Evolutionary conservation across 768 basidiomycete species (phyloP).

Genomic region (Trametes coccinea): DNA sequence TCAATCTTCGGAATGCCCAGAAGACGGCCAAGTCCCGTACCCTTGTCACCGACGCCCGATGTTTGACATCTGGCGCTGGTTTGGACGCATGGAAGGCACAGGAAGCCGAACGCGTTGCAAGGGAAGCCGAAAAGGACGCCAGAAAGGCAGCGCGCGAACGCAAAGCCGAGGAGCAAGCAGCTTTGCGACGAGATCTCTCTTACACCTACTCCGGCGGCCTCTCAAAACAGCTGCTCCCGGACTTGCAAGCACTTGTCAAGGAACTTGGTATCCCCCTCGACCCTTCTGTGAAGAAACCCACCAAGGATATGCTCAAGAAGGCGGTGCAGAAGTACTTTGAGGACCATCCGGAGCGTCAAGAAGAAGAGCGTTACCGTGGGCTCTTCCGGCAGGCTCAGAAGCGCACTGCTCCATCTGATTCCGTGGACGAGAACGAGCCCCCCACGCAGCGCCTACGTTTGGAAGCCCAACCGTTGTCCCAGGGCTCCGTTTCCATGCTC

Average conservation of each 20-base stretch:
- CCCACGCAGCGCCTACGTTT: too few relatives aligned
- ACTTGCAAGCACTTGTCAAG: too few relatives aligned
- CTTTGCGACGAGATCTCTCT: too few relatives aligned
- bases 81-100: neutral
- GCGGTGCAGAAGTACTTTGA: neutral
- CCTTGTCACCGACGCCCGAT: neutral
- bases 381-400: neutral
- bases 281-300: neutral
- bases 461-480: too few relatives aligned
- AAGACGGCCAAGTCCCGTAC: neutral
- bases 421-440: neutral
- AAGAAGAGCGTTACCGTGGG: neutral
- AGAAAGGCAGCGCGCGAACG: too few relatives aligned
- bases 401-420: neutral
- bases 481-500: too few relatives aligned
- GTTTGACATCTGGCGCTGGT: neutral
- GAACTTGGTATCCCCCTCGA: too few relatives aligned
- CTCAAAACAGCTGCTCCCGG: too few relatives aligned
- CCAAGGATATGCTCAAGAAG: neutral
- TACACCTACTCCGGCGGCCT: too few relatives aligned
- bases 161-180: too few relatives aligned
- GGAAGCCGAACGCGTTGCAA: neutral
- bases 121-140: neutral
- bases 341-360: neutral
- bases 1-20: neutral